Evolutionary conservation across 228 moss, liverwort and hornwort genomes (phyloP).

Genomic region (Sphagnum magellanicum): DNA sequence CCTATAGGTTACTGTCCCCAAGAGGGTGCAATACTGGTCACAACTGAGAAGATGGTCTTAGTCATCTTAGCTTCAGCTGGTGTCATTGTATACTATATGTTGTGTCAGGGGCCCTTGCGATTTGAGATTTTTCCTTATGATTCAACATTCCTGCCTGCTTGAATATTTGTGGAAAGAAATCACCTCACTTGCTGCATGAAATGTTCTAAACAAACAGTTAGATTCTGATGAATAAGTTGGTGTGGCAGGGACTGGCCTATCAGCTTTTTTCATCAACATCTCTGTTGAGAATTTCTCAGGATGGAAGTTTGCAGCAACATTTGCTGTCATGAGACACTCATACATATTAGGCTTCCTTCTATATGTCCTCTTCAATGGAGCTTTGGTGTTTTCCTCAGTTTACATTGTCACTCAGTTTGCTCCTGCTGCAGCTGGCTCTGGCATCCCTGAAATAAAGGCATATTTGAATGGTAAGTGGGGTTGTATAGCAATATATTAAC

Average conservation of each 20-base stretch:
- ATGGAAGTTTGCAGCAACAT: slow-evolving; percentile 98
- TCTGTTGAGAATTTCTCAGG: slow-evolving; percentile 98
- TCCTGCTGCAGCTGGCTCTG: slow-evolving; percentile 98
- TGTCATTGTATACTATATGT: too few relatives aligned
- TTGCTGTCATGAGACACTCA: slow-evolving; percentile 78
- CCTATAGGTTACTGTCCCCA: too few relatives aligned
- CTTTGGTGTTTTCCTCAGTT: slow-evolving; percentile 92
- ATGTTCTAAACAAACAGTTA: background rate
- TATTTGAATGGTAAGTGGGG: slow-evolving; percentile 72
- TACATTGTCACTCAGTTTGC: slow-evolving; percentile 96
- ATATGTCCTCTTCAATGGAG: slow-evolving; percentile 77
- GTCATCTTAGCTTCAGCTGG: too few relatives aligned
- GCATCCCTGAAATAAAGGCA: slow-evolving; percentile 98
- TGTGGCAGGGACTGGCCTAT: slow-evolving; percentile 90
- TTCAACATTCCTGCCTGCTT: background rate
- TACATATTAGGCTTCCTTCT: slow-evolving; percentile 87
- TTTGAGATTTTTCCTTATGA: background rate
- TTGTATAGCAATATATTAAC: background rate
- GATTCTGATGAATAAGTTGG: background rate
- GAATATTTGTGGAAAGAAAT: background rate
- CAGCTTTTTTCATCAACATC: slow-evolving; percentile 99
- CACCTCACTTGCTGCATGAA: background rate
- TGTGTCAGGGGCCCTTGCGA: background rate
- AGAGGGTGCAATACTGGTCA: too few relatives aligned
- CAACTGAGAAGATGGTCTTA: too few relatives aligned